A percentile compares a stretch with the other conserved stretches of the same genome.
Evolutionary conservation across 2,329 filamentous ascomycete species (phyloP).

Genomic region (Phoma herbarum): DNA sequence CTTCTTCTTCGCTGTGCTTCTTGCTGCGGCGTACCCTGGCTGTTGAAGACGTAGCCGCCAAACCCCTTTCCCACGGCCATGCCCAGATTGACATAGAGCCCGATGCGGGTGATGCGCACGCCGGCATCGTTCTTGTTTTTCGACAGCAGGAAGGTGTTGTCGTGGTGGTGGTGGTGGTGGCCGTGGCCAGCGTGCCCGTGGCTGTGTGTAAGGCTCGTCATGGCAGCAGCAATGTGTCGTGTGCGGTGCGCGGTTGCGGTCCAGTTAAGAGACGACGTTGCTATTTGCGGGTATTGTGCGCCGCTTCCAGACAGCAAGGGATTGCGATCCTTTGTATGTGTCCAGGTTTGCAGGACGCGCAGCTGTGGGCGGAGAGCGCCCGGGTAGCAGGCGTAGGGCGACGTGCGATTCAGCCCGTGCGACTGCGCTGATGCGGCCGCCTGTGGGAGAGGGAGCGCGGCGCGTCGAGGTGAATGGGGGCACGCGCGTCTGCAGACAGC

Average conservation of each 20-base stretch:
- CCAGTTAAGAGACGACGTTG: slow-evolving; percentile 40
- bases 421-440: slow-evolving; percentile 32
- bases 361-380: slow-evolving; percentile 23
- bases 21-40: slow-evolving; percentile 62
- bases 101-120: slow-evolving; percentile 91
- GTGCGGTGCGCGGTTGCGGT: slow-evolving; percentile 43
- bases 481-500: slow-evolving; percentile 43
- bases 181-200: slow-evolving; percentile 56
- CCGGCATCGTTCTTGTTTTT: slow-evolving; percentile 89
- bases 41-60: slow-evolving; percentile 94
- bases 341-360: slow-evolving; percentile 46
- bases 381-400: slow-evolving; percentile 15
- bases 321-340: slow-evolving; percentile 32
- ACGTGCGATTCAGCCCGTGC: slow-evolving; percentile 24
- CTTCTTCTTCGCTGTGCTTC: background rate
- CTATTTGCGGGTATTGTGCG: slow-evolving; percentile 21
- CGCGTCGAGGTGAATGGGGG: slow-evolving; percentile 31
- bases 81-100: slow-evolving; percentile 85
- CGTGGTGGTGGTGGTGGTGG: slow-evolving; percentile 80
- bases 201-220: slow-evolving; percentile 40
- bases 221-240: slow-evolving; percentile 42
- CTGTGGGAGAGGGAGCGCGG: slow-evolving; percentile 28
- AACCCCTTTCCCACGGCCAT: slow-evolving; percentile 95
- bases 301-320: slow-evolving; percentile 3
- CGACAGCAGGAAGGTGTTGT: slow-evolving; percentile 83